These are phyloP conservation scores for Rhodotorula mucilaginosa DNA, from an alignment of 1,284 basidiomycete species.

Conservation along the genomic window DNA sequence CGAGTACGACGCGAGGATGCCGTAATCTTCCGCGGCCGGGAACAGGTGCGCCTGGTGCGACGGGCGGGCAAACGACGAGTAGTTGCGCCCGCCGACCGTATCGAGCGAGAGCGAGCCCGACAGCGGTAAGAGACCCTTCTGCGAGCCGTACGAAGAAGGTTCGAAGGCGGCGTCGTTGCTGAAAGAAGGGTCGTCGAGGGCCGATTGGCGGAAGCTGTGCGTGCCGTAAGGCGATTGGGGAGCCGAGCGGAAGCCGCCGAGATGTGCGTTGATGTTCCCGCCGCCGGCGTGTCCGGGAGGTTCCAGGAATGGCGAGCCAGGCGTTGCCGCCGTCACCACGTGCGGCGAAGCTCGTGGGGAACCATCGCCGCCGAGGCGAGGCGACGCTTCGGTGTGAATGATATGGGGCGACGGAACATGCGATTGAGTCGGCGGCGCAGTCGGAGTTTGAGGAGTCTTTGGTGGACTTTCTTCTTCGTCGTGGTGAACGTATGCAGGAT, in stretches of 20 bases:
- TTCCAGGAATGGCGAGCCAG: neutral
- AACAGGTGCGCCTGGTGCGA: slow-evolving; percentile 11
- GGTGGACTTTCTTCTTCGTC: neutral
- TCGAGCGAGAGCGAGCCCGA: neutral
- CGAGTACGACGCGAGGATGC: slow-evolving; percentile 5
- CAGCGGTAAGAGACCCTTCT: neutral
- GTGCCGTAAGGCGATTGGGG: neutral
- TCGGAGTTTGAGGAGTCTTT: neutral
- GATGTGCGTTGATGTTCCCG: neutral
- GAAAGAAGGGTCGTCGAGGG: neutral
- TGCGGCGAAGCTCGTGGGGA: neutral
- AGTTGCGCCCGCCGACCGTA: neutral
- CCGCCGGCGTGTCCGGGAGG: neutral
- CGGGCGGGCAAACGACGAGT: neutral
- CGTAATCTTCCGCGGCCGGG: slow-evolving; percentile 27
- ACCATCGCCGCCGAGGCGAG: neutral
- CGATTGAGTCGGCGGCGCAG: neutral
- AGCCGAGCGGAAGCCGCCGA: neutral
- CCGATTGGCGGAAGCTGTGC: neutral
- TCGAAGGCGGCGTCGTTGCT: neutral
- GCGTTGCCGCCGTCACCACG: neutral
- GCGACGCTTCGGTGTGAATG: neutral
- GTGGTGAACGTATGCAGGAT: neutral
- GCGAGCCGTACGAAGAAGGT: neutral
- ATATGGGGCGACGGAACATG: neutral